Evolutionary conservation across 2,329 filamentous ascomycete genomes (phyloP), one percentile per base, ranked within the genome.

Genomic region (Exserohilum turcica): DNA sequence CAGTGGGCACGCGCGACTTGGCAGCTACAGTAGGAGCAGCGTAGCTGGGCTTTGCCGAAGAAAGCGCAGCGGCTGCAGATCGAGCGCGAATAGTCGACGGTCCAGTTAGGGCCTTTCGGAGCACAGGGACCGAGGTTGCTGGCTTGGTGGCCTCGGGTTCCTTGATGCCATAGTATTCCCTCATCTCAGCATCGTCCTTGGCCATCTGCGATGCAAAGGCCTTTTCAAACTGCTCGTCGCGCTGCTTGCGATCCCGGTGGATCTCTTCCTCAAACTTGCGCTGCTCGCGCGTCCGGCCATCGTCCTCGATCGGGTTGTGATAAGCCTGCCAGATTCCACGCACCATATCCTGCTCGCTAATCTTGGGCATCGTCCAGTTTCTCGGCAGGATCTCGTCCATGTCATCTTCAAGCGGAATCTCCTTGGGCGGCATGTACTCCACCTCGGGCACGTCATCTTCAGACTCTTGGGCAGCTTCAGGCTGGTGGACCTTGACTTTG

Each of bases 401-500:
- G 63, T 88, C 80, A 66, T 90, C 90, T 0, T 84, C 83, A 9
- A 85, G 77, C n/a, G 85, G 73, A 3, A 73, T 52, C 43, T 86
- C 83, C 55, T 81, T 87, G 0, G 91, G 91, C 5, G 93, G 91
- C 71, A 91, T 92, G 73, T 96, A 96, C 79, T 97, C 94, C 55
- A 93, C 85, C 48, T 97, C 92, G 21, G 87, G 86, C 38, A 90
- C 85, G 21, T 82, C 78, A 44, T 78, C 80, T 56, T 81, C 77
- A 47, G 83, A 79, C 44, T 81, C 77, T n/a, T 75, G 71, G 10
- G 73, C 72, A 33, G 77, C 75, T 45, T 87, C 83, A 4, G 81
- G 79, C 52, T 87, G 85, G 33, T 86, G 82, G 39, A 91, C 76
- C 70, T 88, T 88, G 57, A 86, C 79, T 72, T 80, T 76, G 61